Conservation (phyloP, 2,329 filamentous ascomycete species). For the Fusarium incarnatum region DNA sequence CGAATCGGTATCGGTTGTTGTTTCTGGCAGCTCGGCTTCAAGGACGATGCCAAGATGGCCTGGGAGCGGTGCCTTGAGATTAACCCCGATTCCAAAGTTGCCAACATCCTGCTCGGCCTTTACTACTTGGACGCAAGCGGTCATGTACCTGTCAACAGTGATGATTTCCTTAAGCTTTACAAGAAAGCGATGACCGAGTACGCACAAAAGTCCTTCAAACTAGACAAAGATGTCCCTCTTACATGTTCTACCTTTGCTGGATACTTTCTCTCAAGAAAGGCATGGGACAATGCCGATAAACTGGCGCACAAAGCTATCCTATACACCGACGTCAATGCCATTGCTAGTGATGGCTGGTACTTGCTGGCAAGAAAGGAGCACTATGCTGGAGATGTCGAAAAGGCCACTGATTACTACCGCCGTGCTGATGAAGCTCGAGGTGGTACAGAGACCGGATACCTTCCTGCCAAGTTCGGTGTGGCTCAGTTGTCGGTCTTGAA, state of each 20-base stretch:
- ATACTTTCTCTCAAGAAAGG: conserved; percentile 88
- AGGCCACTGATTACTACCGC: conserved; percentile 87
- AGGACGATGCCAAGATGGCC: conserved; percentile 88
- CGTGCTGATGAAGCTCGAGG: conserved; percentile 92
- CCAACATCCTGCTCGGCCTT: conserved; percentile 88
- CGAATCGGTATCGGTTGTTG: conserved; percentile 96
- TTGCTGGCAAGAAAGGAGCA: conserved; percentile 92
- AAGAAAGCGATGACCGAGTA: conserved; percentile 95
- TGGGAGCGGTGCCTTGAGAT: conserved; percentile 91
- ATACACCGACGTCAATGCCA: conserved; percentile 93
- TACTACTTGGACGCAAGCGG: conserved; percentile 91
- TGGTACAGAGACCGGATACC: conserved; percentile 87
- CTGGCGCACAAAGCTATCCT: conserved; percentile 94
- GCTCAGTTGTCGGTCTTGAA: conserved; percentile 89
- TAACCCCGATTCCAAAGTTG: conserved; percentile 84
- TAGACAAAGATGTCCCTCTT: conserved; percentile 90
- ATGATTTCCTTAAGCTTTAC: conserved; percentile 86
- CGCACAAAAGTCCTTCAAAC: conserved; percentile 91
- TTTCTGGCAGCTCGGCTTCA: conserved; percentile 95
- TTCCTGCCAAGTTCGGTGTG: conserved; percentile 94
- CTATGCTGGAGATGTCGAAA: conserved; percentile 78
- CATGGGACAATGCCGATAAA: conserved; percentile 83
- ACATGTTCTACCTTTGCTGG: conserved; percentile 90
- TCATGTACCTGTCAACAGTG: conserved; percentile 83
- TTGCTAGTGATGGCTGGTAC: conserved; percentile 98